Conservation (phyloP, 495 filamentous ascomycete species). For the Penicillium diatomitis region DNA sequence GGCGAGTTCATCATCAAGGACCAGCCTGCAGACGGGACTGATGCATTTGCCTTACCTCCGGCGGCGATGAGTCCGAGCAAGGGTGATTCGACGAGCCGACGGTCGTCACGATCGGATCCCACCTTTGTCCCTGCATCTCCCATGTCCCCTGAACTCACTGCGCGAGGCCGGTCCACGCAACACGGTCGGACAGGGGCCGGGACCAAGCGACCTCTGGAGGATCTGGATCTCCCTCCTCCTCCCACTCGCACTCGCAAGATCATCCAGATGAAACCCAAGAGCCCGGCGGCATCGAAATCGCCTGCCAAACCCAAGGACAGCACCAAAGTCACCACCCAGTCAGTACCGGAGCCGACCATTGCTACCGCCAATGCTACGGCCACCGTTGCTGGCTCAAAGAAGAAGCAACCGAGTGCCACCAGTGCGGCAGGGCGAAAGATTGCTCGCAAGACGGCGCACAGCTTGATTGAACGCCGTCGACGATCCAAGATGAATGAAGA, state of each 20-base stretch:
- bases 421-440: constrained; percentile 85
- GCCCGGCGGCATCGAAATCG: constrained; percentile 18
- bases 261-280: constrained; percentile 83
- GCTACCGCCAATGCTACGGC: constrained; percentile 6
- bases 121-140: constrained; percentile 49
- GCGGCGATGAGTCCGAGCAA: constrained; percentile 53
- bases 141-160: constrained; percentile 37
- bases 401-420: constrained; percentile 56
- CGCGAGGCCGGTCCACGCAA: constrained; percentile 36
- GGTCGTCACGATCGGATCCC: constrained; percentile 35
- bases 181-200: constrained; percentile 46
- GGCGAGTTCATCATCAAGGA: constrained; percentile 75
- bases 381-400: constrained; percentile 41
- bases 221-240: constrained; percentile 80
- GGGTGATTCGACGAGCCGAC: constrained; percentile 30
- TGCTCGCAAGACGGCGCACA: constrained; percentile 92
- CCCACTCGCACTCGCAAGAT: constrained; percentile 90
- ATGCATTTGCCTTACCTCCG: constrained; percentile 74
- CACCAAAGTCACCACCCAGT: constrained; percentile 20
- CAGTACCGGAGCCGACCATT: constrained; percentile 3
- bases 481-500: constrained; percentile 99
- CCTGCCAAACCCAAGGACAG: constrained; percentile 19
- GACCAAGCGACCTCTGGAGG: constrained; percentile 38
- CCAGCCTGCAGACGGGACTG: constrained; percentile 44
- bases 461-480: constrained; percentile 81